Conservation (phyloP, 352 stramenopile species). For the Pythium rhizo-oryzae region DNA sequence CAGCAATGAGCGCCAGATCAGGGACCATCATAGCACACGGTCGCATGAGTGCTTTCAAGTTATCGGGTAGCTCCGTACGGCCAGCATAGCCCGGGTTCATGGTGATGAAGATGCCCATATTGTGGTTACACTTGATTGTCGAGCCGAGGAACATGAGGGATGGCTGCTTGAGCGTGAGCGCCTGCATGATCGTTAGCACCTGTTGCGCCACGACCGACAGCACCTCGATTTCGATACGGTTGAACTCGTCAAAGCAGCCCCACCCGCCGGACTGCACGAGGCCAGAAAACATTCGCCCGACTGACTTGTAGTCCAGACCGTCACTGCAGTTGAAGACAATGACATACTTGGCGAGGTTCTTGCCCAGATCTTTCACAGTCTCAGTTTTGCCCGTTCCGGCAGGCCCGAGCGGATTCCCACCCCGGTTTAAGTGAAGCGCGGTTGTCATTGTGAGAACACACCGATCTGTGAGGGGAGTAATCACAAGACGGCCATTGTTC, state of each 20-base stretch:
- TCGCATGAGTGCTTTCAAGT: constrained; percentile 86
- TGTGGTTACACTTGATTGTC: constrained; percentile 85
- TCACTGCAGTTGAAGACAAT: constrained; percentile 96
- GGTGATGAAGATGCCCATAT: constrained; percentile 93
- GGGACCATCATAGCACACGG: constrained; percentile 90
- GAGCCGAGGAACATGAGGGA: constrained; percentile 87
- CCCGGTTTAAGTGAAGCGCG: constrained; percentile 90
- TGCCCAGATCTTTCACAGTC: constrained; percentile 94
- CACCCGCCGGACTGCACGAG: constrained; percentile 93
- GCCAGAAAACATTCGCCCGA: constrained; percentile 93
- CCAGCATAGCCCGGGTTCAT: constrained; percentile 94
- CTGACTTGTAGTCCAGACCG: constrained; percentile 94
- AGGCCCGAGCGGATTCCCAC: constrained; percentile 90
- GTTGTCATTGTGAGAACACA: constrained; percentile 95
- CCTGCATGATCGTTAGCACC: constrained; percentile 90
- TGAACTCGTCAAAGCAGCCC: constrained; percentile 97
- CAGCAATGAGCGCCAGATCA: constrained; percentile 80
- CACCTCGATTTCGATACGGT: constrained; percentile 96
- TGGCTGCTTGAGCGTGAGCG: constrained; percentile 70
- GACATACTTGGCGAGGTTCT: constrained; percentile 94
- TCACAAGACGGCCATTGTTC: constrained; percentile 90
- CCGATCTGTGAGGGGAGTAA: constrained; percentile 93
- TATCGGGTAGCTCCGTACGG: constrained; percentile 88
- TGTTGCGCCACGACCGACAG: constrained; percentile 93
- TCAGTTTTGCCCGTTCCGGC: constrained; percentile 95